Percentiles rank a stretch among this genome's conserved stretches.
These are phyloP conservation scores for Zymoseptoria brevis DNA, from an alignment of 2,329 filamentous ascomycete genomes.

Conservation along the genomic window DNA sequence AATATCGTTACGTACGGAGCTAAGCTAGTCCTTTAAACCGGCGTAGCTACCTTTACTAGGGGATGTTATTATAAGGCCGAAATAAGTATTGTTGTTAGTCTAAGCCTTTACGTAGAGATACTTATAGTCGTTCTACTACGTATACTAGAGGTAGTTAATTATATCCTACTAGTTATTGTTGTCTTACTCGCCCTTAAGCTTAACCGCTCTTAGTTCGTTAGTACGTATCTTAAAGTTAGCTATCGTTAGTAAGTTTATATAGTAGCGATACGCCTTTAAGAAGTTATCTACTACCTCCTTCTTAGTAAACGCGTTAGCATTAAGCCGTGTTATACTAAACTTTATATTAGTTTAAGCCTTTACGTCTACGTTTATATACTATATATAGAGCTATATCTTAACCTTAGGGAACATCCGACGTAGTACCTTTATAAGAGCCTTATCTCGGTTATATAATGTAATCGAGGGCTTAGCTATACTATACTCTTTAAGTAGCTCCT, in stretches of 20 bases:
- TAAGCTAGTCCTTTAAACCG: neutral
- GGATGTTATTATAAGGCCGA: neutral
- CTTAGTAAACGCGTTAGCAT: neutral
- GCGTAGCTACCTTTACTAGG: neutral
- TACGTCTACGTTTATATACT: neutral
- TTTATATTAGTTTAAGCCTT: neutral
- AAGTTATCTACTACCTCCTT: neutral
- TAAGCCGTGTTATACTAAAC: neutral
- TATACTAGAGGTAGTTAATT: neutral
- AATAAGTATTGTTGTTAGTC: neutral
- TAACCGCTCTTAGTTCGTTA: no score
- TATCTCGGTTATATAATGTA: no score
- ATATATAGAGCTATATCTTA: neutral
- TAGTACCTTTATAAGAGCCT: no score
- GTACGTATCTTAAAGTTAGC: no score
- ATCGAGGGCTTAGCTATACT: no score
- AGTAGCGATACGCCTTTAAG: neutral
- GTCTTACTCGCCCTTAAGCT: no score
- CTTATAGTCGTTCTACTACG: neutral
- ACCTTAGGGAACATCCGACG: no score
- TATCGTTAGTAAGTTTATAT: neutral
- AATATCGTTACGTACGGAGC: neutral
- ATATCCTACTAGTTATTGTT: neutral
- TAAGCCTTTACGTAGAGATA: neutral
- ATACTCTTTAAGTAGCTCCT: no score